Base-by-base conservation (phyloP, 192 early-diverging fungal species). In the Coemansia sp. region DNA sequence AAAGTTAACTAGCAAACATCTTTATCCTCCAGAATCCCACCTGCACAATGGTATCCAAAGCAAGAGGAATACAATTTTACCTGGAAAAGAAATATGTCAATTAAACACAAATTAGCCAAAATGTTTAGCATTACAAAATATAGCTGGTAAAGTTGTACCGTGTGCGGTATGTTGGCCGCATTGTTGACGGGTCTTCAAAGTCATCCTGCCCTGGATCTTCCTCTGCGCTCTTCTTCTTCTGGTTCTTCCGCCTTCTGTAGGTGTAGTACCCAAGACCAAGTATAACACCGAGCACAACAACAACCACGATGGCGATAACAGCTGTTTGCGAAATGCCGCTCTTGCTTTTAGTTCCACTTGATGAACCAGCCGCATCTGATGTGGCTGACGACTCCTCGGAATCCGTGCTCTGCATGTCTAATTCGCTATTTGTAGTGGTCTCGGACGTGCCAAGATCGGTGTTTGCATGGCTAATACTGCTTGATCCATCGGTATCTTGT, bases 181-280 rank as follows among this genome's bases (percentile, higher is more conserved):
- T 3, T 2, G 0, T 23, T 11, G 23, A 13, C 5, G 45, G 22
- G 6, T 20, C 6, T 25, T 14, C 45, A 48, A 48, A 8, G 22
- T 23, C 13, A 11, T 20, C 45, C 5, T 48, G 45, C 10, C 25
- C 45, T 8, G 25, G 45, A 20, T 48, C 45, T 23, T 25, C 8
- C 8, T 54, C 13, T 8, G 41, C 30, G n/a, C n/a, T n/a, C n/a
- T n/a, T n/a, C n/a, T n/a, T n/a, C 27, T 31, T 37, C 14, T 34
- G 22, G 3, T 50, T 48, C 33, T 57, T 65, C 23, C 55, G 31
- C 23, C 28, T 65, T 38, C 50, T 55, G 27, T 29, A 47, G 19
- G 41, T n/a, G 27, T 47, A 64, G 62, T 55, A 64, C 14, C 47
- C 60, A 2, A 64, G 27, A 8, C 42, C n/a, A n/a, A n/a, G n/a